phyloP scores from a whole-genome alignment of 495 filamentous ascomycete species.

The Penicillium samsonianum region DNA sequence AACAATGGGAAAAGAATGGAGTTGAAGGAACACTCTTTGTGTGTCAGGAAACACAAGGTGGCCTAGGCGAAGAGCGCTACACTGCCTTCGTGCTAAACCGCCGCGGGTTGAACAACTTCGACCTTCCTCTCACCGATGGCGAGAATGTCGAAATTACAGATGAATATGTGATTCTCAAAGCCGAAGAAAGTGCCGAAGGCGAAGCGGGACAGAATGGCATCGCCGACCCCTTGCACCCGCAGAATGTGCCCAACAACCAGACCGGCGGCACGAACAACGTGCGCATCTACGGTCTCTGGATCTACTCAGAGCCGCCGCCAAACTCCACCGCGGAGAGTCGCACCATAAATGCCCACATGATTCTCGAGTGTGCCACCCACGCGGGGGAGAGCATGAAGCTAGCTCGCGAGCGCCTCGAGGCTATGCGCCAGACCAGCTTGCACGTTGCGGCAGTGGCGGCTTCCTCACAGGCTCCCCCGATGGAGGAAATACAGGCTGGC shows the following conservation, averaged over 20 bases:
- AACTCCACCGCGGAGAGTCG: constrained; percentile 56
- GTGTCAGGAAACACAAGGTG: constrained; percentile 56
- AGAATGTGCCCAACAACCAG: constrained; percentile 13
- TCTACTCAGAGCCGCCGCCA: constrained; percentile 58
- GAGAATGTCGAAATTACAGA: constrained; percentile 62
- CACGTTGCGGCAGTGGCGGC: constrained; percentile 40
- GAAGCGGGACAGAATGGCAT: constrained; percentile 16
- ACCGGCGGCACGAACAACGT: constrained; percentile 21
- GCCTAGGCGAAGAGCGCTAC: constrained; percentile 53
- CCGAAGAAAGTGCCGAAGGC: constrained; percentile 25
- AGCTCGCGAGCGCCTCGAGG: constrained; percentile 44
- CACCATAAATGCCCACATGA: constrained; percentile 51
- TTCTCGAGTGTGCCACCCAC: constrained; percentile 55
- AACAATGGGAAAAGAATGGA: constrained; percentile 74
- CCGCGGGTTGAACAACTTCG: constrained; percentile 61
- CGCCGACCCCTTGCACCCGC: constrained; percentile 22
- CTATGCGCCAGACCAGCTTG: constrained; percentile 40
- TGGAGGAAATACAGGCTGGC: constrained; percentile 38
- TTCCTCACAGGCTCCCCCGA: constrained; percentile 27
- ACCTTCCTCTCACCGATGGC: constrained; percentile 48
- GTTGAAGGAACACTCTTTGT: constrained; percentile 84
- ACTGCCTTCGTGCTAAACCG: constrained; percentile 63
- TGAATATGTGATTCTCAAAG: constrained; percentile 61
- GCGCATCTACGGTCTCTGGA: constrained; percentile 62
- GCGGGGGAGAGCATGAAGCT: constrained; percentile 49